Evolutionary conservation across 2,329 filamentous ascomycete genomes (phyloP).

Genomic region (Nectriaceae sp.): DNA sequence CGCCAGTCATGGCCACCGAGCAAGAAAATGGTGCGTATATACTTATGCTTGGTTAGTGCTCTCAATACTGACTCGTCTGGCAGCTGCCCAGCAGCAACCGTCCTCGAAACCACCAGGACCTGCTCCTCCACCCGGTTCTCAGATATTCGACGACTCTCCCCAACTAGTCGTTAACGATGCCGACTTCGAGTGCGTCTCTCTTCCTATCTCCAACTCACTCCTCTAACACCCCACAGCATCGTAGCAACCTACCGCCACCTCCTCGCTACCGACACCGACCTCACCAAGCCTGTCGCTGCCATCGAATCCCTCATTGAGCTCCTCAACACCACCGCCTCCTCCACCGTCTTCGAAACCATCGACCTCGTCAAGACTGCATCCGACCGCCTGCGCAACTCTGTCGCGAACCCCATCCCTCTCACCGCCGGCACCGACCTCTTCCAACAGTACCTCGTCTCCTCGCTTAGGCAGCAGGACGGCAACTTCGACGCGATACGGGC

Average conservation of each 20-base stretch:
- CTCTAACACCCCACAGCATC: constrained; percentile 42
- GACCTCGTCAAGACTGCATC: constrained; percentile 80
- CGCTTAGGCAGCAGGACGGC: constrained; percentile 57
- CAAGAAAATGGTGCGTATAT: no score
- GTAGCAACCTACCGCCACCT: constrained; percentile 57
- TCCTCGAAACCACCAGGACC: neutral
- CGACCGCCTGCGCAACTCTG: constrained; percentile 71
- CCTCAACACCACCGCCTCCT: constrained; percentile 75
- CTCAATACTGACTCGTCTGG: no score
- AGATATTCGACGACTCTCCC: no score
- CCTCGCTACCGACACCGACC: constrained; percentile 69
- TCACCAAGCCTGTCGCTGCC: constrained; percentile 94
- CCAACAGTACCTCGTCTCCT: constrained; percentile 87
- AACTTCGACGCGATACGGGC: constrained; percentile 78
- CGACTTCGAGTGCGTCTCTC: constrained; percentile 29
- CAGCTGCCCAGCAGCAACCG: constrained; percentile 22
- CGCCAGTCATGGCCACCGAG: constrained; percentile 18
- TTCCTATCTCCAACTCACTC: neutral
- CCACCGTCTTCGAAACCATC: constrained; percentile 92
- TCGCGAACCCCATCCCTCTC: constrained; percentile 87
- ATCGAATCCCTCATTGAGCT: constrained; percentile 90
- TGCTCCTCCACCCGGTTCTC: neutral
- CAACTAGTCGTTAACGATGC: no score
- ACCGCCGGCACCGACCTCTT: constrained; percentile 95
- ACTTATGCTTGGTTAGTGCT: no score